These are phyloP conservation scores for Penicillium cataractarum DNA, from an alignment of 495 filamentous ascomycete species.

Conservation along the genomic window DNA sequence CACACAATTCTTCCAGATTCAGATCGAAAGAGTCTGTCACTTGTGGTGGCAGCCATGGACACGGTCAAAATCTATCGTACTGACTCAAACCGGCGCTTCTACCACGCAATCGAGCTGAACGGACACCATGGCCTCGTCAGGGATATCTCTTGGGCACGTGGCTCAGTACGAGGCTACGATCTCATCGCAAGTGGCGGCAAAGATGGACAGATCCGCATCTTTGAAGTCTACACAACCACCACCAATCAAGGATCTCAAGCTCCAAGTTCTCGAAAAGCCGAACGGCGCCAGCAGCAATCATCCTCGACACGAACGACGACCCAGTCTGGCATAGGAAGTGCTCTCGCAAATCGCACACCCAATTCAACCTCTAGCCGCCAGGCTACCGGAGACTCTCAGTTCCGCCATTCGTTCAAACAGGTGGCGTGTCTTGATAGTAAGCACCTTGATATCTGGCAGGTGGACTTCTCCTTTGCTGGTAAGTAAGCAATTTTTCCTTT, in stretches of 20 bases:
- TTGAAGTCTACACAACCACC: conserved; percentile 66
- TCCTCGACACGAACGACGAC: conserved; percentile 42
- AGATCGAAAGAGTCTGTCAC: conserved; percentile 67
- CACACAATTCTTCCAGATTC: conserved; percentile 75
- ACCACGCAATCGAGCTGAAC: conserved; percentile 72
- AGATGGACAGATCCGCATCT: conserved; percentile 86
- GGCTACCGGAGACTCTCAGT: conserved; percentile 38
- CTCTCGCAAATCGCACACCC: conserved; percentile 48
- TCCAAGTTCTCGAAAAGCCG: conserved; percentile 34
- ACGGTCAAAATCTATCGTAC: conserved; percentile 79
- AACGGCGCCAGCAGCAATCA: conserved; percentile 37
- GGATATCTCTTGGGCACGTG: conserved; percentile 90
- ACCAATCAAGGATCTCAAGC: conserved; percentile 33
- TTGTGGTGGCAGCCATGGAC: conserved; percentile 85
- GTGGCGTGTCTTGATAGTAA: conserved; percentile 52
- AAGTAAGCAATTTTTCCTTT: conserved; percentile 11
- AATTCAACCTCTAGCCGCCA: conserved; percentile 36
- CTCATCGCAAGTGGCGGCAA: conserved; percentile 89
- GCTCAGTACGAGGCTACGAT: conserved; percentile 83
- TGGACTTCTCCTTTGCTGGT: conserved; percentile 54
- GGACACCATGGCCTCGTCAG: conserved; percentile 78
- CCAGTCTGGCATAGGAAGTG: conserved; percentile 56
- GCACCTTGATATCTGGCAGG: conserved; percentile 55
- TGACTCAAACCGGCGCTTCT: conserved; percentile 68
- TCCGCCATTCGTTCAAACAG: conserved; percentile 51